Base-by-base conservation (phyloP, 768 basidiomycete species). In the Suillus americanus region DNA sequence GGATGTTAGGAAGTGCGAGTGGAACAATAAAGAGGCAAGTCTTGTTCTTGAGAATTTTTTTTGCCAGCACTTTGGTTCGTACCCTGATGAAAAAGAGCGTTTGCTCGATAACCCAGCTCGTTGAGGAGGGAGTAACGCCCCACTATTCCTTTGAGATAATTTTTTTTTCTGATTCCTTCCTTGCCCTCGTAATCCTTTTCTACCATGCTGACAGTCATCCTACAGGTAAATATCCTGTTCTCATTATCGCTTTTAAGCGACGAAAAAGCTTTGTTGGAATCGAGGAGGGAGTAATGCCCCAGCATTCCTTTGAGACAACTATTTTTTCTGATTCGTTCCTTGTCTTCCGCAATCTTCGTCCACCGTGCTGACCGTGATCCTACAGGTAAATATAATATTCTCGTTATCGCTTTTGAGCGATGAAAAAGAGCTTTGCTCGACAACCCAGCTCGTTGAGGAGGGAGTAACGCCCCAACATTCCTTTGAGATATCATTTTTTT, bases 21-120 rank as follows among this genome's bases (percentile, higher is more conserved):
- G 97, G 97, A 89, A 79, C 48, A 95, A 94, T 78, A 99, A 98
- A 86, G 97, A 99, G 92, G 97, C 90, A 69, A 74, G 88, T 76
- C 18, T 61, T 57, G 53, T 33, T 50, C 25, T 62, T 50, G 35
- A 1, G 38, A 28, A 50, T 13, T 45, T 18, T 48, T 69, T 61
- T 20, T 55, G 45, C 62, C 64, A 48, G 46, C 23, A 48, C 56
- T 68, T 70, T 64, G 10, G 56, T 41, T 30, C 18, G 28, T 41
- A 20, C 50, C 64, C 48, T 76, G 82, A 84, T 89, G 92, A 94
- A 83, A 90, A 91, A 91, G 89, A 90, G 89, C 86, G 86, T 69
- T 77, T 75, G 90, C 90, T 90, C 90, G 86, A 72, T 85, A 94
- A 94, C 92, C 90, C 93, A 95, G 93, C 94, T 95, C 94, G 83